Evolutionary conservation across 2,329 filamentous ascomycete genomes (phyloP), one percentile per base, ranked within the genome.

Genomic region (Boeremia exigua): DNA sequence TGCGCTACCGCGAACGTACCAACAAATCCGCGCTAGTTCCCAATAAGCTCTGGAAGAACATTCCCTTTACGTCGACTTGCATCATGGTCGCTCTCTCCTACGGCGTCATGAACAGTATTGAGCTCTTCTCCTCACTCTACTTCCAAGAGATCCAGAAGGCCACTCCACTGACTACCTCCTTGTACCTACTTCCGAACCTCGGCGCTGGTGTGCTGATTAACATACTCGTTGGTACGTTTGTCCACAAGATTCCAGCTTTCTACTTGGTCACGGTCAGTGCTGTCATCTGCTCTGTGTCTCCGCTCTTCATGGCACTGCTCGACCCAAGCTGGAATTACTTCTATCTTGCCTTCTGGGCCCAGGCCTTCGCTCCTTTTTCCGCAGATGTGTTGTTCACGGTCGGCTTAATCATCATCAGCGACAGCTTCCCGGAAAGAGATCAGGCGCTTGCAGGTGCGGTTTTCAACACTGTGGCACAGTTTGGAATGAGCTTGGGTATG

Each of bases 381-480:
- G 69, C 58, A 15, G 79, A 83, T 42, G 77, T 84, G 0, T 73
- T 87, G 6, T 86, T 85, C 65, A 86, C 82, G 0, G 79, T 87
- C 2, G 82, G 80, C 0, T 74, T 82, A 19, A 77, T 87, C 17
- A 71, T 86, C 3, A 79, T 87, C 7, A 79, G 80, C 0, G 80
- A 83, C 12, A 79, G 77, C 2, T 87, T 87, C 57, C 81, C 83
- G 0, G 75, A 79, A n/a, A 72, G 83, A 8, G 85, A 79, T 1
- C 85, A 88, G 54, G 82, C 82, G 0, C 73, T 88, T 0, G 85
- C 84, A 0, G 86, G 85, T 0, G 84, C 83, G 0, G 84, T 88
- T 0, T 88, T 87, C 68, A 86, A 85, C 57, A 86, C 84, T 0
- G 75, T 82, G 0, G 73, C 79, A 0, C 84, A 87, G 58, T 81